Evolutionary conservation across 2,329 filamentous ascomycete genomes (phyloP).

Genomic region (Aspergillus proliferans): DNA sequence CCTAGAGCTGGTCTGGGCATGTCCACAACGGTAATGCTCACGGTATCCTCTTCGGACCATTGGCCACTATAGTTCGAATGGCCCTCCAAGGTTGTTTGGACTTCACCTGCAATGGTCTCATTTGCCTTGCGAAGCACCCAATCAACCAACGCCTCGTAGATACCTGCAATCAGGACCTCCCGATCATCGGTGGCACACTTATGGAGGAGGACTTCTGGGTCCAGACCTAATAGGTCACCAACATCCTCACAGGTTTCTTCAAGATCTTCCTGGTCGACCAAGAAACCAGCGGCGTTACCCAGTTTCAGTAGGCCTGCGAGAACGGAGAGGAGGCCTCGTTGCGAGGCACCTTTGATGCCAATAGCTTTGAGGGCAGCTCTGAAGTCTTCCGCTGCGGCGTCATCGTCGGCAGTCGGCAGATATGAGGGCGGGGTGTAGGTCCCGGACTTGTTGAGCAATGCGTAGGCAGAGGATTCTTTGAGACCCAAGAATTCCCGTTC

Average conservation of each 20-base stretch:
- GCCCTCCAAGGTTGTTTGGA: conserved; percentile 58
- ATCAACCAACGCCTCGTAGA: conserved; percentile 92
- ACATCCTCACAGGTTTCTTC: conserved; percentile 88
- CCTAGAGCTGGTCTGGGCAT: conserved; percentile 72
- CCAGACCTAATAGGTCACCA: conserved; percentile 74
- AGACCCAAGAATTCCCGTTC: conserved; percentile 85
- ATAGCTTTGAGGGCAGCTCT: conserved; percentile 79
- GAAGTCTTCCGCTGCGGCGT: conserved; percentile 88
- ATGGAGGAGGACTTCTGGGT: conserved; percentile 71
- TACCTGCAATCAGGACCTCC: conserved; percentile 70
- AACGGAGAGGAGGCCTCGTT: conserved; percentile 77
- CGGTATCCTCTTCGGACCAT: conserved; percentile 67
- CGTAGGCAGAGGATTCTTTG: conserved; percentile 68
- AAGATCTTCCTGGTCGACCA: conserved; percentile 74
- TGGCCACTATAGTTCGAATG: conserved; percentile 63
- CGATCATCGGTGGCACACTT: conserved; percentile 82
- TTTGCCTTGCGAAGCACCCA: conserved; percentile 92
- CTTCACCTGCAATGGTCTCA: conserved; percentile 69
- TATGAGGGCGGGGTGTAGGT: conserved; percentile 84
- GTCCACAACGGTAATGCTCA: conserved; percentile 82
- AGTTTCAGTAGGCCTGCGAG: conserved; percentile 84
- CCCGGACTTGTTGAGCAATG: conserved; percentile 71
- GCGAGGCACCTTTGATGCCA: conserved; percentile 80
- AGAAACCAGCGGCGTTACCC: conserved; percentile 80
- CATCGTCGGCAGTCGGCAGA: conserved; percentile 86